Percentiles rank a stretch among this genome's conserved stretches.
Conservation (phyloP, 257 asterid species). For the Pogostemon cablin region DNA sequence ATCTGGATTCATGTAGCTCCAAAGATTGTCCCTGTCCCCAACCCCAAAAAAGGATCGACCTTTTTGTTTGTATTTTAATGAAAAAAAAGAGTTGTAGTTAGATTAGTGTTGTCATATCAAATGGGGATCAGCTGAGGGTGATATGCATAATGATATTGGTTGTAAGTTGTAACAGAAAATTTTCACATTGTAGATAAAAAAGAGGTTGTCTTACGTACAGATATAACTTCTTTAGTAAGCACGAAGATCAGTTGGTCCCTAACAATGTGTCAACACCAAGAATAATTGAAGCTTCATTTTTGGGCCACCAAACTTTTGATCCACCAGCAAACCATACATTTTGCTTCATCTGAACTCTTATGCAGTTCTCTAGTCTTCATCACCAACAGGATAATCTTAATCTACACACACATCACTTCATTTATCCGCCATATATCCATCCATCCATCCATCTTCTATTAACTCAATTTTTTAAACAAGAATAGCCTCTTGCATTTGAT, state of each 20-base stretch:
- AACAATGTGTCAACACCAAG: conserved; percentile 25
- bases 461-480: not conserved
- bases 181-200: too few species aligned
- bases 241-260: conserved; percentile 10
- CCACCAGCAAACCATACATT: conserved; percentile 50
- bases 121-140: not conserved
- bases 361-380: conserved; percentile 50
- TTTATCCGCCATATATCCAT: conserved; percentile 21
- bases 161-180: not conserved
- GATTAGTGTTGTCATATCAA: not conserved
- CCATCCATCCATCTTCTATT: not conserved
- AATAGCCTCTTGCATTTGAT: not conserved
- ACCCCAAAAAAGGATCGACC: too few species aligned
- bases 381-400: conserved; percentile 26
- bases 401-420: conserved; percentile 35
- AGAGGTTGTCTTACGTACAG: too few species aligned
- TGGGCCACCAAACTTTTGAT: conserved; percentile 50
- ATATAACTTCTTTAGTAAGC: not conserved
- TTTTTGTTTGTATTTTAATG: too few species aligned
- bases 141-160: not conserved
- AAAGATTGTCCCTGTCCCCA: too few species aligned
- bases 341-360: conserved; percentile 69
- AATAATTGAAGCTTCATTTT: conserved; percentile 20
- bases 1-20: too few species aligned
- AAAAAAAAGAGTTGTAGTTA: not conserved